These are phyloP conservation scores for Phytophthora tubulina DNA, from an alignment of 352 stramenopile genomes.

Conservation along the genomic window DNA sequence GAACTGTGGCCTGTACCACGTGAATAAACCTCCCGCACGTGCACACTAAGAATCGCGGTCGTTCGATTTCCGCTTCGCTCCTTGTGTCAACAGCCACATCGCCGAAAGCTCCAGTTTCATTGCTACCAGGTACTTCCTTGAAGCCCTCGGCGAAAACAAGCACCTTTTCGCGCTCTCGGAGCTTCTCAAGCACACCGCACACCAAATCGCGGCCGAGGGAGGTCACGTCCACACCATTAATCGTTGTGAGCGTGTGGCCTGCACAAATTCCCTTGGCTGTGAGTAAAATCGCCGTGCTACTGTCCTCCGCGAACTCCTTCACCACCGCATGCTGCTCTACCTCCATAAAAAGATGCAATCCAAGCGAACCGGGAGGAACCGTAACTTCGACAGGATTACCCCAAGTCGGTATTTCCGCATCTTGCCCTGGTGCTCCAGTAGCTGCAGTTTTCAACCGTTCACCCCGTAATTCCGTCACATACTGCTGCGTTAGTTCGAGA, in stretches of 20 bases:
- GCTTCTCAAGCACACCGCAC: conserved; percentile 59
- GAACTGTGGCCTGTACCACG: conserved; percentile 58
- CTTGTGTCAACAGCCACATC: conserved; percentile 12
- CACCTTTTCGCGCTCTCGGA: conserved; percentile 61
- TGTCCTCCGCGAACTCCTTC: conserved; percentile 64
- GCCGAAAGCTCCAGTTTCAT: conserved; percentile 26
- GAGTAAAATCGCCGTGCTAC: conserved; percentile 48
- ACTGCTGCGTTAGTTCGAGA: conserved; percentile 44
- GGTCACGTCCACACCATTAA: conserved; percentile 68
- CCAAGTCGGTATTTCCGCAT: conserved; percentile 26
- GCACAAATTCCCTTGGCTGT: conserved; percentile 41
- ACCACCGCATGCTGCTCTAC: conserved; percentile 65
- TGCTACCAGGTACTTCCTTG: conserved; percentile 5
- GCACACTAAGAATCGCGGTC: conserved; percentile 63
- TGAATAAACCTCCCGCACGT: conserved; percentile 68
- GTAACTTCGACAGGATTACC: conserved; percentile 48
- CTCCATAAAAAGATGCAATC: conserved; percentile 68
- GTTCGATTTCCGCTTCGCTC: conserved; percentile 48
- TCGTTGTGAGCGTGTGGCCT: conserved; percentile 55
- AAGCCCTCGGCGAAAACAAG: conserved; percentile 63
- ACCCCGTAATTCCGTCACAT: conserved; percentile 36
- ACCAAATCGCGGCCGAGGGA: conserved; percentile 49
- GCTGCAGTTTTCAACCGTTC: conserved; percentile 13
- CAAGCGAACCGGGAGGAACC: conserved; percentile 59
- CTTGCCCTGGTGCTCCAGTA: conserved; percentile 29